phyloP scores from a whole-genome alignment of 768 basidiomycete species.

The Lactarius tabidus region DNA sequence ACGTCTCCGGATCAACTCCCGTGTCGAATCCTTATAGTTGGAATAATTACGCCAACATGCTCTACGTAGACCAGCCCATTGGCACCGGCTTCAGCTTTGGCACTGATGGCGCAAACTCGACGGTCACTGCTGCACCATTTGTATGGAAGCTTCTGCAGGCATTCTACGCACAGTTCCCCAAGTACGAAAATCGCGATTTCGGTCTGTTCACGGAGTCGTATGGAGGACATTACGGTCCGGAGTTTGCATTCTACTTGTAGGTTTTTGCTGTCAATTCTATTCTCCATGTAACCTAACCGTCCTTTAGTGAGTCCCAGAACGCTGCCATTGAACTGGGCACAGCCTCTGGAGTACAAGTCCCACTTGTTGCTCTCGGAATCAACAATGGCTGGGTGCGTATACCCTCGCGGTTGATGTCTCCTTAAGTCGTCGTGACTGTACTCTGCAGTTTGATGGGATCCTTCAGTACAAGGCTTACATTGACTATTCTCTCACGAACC shows the following conservation, averaged over 20 bases:
- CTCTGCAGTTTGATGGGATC: conserved; percentile 24
- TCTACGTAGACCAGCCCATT: conserved; percentile 23
- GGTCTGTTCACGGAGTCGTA: conserved; percentile 53
- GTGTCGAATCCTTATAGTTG: conserved; percentile 13
- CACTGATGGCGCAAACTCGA: neutral
- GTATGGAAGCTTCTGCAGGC: conserved; percentile 8
- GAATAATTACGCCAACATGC: conserved; percentile 22
- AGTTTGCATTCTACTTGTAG: conserved; percentile 19
- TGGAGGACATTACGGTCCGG: conserved; percentile 30
- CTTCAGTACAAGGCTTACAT: conserved; percentile 49
- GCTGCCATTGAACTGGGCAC: neutral
- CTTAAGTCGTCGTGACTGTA: neutral
- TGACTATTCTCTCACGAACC: conserved; percentile 43
- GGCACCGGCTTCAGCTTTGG: conserved; percentile 2
- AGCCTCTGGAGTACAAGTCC: neutral
- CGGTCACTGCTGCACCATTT: neutral
- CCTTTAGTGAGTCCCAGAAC: neutral
- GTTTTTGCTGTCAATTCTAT: neutral
- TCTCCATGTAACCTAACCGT: neutral
- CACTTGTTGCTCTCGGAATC: neutral
- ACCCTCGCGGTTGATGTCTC: conserved; percentile 36
- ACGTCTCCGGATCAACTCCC: conserved; percentile 5
- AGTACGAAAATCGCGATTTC: conserved; percentile 37
- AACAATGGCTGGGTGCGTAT: conserved; percentile 1
- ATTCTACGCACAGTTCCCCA: conserved; percentile 36